These are phyloP conservation scores for Candida labiduridarum DNA, from an alignment of 1,139 yeast genomes.

Conservation along the genomic window DNA sequence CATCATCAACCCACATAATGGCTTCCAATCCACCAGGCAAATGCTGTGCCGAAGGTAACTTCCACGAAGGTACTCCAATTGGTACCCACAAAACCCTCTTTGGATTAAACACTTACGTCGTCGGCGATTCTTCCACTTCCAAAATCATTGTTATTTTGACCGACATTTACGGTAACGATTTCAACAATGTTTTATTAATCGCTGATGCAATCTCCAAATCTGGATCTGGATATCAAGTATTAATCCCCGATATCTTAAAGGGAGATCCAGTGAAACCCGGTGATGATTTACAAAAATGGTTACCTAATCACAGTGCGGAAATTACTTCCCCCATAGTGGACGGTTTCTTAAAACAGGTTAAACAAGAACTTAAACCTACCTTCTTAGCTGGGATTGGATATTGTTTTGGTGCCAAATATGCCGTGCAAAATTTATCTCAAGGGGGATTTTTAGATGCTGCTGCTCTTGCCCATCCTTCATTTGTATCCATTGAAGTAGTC, in stretches of 20 bases:
- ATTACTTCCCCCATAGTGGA: conserved; percentile 42
- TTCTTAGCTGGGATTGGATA: conserved; percentile 69
- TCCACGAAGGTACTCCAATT: conserved; percentile 53
- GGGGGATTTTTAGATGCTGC: conserved; percentile 57
- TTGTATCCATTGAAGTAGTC: conserved; percentile 65
- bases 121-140: conserved; percentile 47
- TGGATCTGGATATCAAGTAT: conserved; percentile 48
- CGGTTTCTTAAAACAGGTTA: conserved; percentile 46
- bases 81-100: conserved; percentile 46
- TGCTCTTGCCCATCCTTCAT: conserved; percentile 83
- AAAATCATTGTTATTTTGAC: conserved; percentile 61
- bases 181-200: conserved; percentile 56
- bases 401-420: conserved; percentile 83
- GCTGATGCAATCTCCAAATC: conserved; percentile 69
- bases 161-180: conserved; percentile 67
- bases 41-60: conserved; percentile 46
- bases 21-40: conserved; percentile 56
- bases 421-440: conserved; percentile 52
- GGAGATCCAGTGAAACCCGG: conserved; percentile 47
- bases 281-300: conserved; percentile 50
- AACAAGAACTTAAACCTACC: conserved; percentile 47
- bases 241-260: conserved; percentile 72
- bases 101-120: conserved; percentile 56
- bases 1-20: conserved; percentile 28
- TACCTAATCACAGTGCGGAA: conserved; percentile 52